Base-by-base conservation (phyloP, 495 filamentous ascomycete species). In the Sabuloglossum arenarium region DNA sequence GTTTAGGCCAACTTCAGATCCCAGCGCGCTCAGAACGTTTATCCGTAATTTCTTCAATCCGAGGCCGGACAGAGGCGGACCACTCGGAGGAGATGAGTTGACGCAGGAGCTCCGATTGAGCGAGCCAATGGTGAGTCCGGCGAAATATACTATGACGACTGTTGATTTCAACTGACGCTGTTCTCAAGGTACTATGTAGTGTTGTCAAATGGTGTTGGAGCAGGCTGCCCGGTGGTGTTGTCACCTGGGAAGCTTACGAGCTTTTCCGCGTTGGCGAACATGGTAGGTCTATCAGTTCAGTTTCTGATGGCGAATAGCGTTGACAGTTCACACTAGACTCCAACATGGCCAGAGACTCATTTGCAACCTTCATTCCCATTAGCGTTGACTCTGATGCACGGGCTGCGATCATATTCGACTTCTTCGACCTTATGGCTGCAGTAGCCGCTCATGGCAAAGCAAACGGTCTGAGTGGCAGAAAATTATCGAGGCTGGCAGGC, bases 131-230 rank as follows among this genome's bases (percentile, higher is more conserved):
- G 90, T 95, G 71, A 59, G 74, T 62, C 25, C 29, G 27, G 9
- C 30, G 27, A 30, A 21, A 16, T 50, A 34, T 12, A 54, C 47
- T 23, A 27, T 58, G 19, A 16, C n/a, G 1, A 23, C 14, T 2
- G 0, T 27, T 43, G 29, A 16, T 55, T 6, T 23, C 29, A 19
- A 27, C 12, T 56, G 53, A 32, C n/a, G n/a, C 56, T 57, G 8
- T 25, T 53, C 23, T 19, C 34, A 62, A 94, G 88, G 89, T 94
- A 55, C 74, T 98, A 47, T 88, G 86, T 60, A 89, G 88, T 63
- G 87, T 96, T 30, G 71, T 96, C 60, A 98, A 97, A 74, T 98
- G 91, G 91, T 96, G 91, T 67, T 98, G 91, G 91, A 88, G 86
- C 68, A 78, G 91, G 74, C 72, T 98, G 37, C 79, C 83, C 37